A percentile compares a stretch with the other conserved stretches of the same genome.
phyloP scores from a whole-genome alignment of 352 stramenopile species.

The Phytophthora gonapodyides region DNA sequence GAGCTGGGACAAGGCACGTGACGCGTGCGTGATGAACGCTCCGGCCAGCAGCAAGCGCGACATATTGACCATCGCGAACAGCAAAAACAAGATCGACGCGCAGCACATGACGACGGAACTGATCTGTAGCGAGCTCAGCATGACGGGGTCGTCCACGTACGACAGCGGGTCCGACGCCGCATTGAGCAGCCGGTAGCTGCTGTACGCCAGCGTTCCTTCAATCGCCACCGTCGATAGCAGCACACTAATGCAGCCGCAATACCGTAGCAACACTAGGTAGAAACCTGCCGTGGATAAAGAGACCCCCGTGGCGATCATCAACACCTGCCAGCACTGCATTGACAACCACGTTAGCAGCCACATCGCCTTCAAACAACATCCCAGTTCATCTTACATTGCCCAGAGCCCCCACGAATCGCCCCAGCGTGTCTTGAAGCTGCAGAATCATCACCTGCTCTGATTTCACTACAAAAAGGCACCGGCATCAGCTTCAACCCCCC shows the following conservation, averaged over 20 bases:
- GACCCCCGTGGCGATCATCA: constrained; percentile 69
- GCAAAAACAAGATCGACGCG: constrained; percentile 64
- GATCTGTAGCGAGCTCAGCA: constrained; percentile 75
- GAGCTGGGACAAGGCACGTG: constrained; percentile 64
- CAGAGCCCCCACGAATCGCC: constrained; percentile 79
- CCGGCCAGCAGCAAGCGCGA: constrained; percentile 67
- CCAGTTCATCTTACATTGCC: constrained; percentile 48
- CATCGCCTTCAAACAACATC: background rate
- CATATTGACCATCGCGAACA: constrained; percentile 69
- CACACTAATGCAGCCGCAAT: constrained; percentile 75
- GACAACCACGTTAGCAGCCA: constrained; percentile 3
- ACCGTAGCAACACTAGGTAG: constrained; percentile 73
- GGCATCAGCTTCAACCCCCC: background rate
- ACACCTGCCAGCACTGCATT: constrained; percentile 63
- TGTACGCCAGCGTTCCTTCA: constrained; percentile 64
- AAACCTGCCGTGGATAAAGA: constrained; percentile 56
- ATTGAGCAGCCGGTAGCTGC: constrained; percentile 60
- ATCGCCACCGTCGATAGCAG: constrained; percentile 69
- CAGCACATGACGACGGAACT: constrained; percentile 59
- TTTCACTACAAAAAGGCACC: constrained; percentile 35
- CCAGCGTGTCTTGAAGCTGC: constrained; percentile 73
- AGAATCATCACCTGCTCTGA: constrained; percentile 61
- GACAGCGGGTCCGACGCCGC: constrained; percentile 52
- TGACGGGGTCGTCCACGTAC: constrained; percentile 65
- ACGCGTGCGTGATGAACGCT: constrained; percentile 80